A percentile compares a stretch with the other conserved stretches of the same genome.
Evolutionary conservation across 2,329 filamentous ascomycete genomes (phyloP).

Genomic region (Trichoderma oligosporum): DNA sequence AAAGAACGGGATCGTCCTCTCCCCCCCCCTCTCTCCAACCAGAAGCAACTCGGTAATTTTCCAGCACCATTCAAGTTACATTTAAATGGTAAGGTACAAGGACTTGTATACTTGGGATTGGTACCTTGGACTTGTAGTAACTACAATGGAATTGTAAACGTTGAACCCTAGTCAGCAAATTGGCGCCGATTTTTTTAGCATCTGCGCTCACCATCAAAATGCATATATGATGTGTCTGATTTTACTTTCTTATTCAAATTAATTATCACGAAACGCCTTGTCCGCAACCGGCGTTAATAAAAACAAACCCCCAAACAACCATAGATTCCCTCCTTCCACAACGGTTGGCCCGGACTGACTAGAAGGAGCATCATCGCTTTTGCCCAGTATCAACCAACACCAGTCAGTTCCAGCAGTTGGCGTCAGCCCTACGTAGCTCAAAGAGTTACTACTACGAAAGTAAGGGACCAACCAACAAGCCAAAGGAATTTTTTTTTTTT

Average conservation of each 20-base stretch:
- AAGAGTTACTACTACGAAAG: neutral
- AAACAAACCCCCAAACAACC: neutral
- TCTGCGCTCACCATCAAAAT: conserved; percentile 3
- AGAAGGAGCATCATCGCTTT: neutral
- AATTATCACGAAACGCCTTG: conserved; percentile 5
- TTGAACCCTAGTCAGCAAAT: neutral
- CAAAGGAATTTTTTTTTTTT: neutral
- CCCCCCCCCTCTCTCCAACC: no score
- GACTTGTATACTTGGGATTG: no score
- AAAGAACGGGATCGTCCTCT: conserved; percentile 4
- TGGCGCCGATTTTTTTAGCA: conserved; percentile 14
- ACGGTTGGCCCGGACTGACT: neutral
- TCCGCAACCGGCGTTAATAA: conserved; percentile 11
- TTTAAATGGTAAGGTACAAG: no score
- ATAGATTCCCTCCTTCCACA: neutral
- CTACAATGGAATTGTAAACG: no score
- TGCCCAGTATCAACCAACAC: no score
- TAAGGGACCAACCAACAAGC: no score
- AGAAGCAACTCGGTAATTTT: conserved; percentile 7
- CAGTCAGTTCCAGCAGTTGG: conserved; percentile 3
- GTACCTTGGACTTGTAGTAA: no score
- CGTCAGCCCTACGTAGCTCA: conserved; percentile 10
- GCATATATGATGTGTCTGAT: conserved; percentile 17
- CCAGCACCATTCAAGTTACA: no score
- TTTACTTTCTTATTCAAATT: conserved; percentile 8